Conservation (phyloP, 148 eudicot species). For the Vaccinium macrocarpon region DNA sequence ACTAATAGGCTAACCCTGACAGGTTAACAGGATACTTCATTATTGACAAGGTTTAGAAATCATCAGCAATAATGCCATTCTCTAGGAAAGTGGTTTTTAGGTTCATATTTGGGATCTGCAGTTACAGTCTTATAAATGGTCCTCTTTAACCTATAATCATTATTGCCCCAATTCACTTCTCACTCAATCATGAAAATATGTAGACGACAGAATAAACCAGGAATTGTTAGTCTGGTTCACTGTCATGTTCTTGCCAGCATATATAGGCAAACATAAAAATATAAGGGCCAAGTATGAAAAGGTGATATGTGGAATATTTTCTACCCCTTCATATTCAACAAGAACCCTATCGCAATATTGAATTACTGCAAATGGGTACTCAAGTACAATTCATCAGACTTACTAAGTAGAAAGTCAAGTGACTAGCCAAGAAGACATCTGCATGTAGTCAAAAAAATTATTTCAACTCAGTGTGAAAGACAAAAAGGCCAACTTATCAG, state of each 20-base stretch:
- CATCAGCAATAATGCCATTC: not conserved
- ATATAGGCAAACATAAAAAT: not conserved
- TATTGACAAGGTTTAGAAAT: not conserved
- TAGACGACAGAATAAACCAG: not conserved
- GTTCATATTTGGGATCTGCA: not conserved
- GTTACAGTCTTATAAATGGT: not conserved
- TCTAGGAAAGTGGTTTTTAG: not conserved
- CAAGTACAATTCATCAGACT: not conserved
- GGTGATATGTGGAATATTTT: not conserved
- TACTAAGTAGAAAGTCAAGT: not conserved
- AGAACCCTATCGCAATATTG: not conserved
- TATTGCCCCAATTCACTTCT: not conserved
- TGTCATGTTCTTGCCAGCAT: not conserved
- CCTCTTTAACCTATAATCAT: not conserved
- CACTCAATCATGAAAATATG: not conserved
- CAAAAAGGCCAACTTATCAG: constrained; percentile 4
- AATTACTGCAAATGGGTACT: not conserved
- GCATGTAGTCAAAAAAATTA: not conserved
- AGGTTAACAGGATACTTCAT: not conserved
- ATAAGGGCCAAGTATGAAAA: not conserved
- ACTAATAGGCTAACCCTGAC: not conserved
- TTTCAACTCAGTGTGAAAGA: constrained; percentile 8
- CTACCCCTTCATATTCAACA: not conserved
- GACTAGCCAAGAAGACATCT: constrained; percentile 6
- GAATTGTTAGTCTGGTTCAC: not conserved